Evolutionary conservation across 441 rosid species (phyloP).

Genomic region (Brassica balearica): DNA sequence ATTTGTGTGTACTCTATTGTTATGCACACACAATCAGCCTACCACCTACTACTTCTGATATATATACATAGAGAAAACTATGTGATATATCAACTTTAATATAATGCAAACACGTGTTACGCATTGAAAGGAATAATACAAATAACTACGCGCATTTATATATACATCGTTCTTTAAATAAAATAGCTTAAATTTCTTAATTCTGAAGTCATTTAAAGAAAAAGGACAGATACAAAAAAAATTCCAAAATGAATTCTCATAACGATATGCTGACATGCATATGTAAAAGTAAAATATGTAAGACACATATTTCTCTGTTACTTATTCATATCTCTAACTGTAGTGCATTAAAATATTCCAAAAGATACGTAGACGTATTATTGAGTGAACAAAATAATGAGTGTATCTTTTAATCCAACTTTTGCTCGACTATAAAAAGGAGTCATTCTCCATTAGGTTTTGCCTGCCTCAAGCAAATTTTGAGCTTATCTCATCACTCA

Average conservation of each 20-base stretch:
- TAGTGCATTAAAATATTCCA: slow-evolving; percentile 40
- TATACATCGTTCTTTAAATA: too few relatives aligned
- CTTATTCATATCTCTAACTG: slow-evolving; percentile 35
- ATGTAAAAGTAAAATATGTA: slow-evolving; percentile 26
- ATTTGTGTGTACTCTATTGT: slow-evolving; percentile 7
- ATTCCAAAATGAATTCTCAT: slow-evolving; percentile 35
- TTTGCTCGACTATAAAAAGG: slow-evolving; percentile 58
- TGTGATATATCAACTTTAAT: slow-evolving; percentile 43
- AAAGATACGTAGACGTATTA: slow-evolving; percentile 48
- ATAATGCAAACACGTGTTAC: slow-evolving; percentile 45
- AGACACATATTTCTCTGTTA: slow-evolving; percentile 22
- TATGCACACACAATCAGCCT: slow-evolving; percentile 44
- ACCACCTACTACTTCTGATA: slow-evolving; percentile 45
- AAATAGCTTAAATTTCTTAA: neutral
- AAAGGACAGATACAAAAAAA: slow-evolving; percentile 12
- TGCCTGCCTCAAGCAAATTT: slow-evolving; percentile 43
- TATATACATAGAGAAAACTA: slow-evolving; percentile 38
- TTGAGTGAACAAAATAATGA: slow-evolving; percentile 48
- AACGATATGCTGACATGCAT: slow-evolving; percentile 35
- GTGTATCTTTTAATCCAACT: slow-evolving; percentile 33
- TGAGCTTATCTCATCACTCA: slow-evolving; percentile 36
- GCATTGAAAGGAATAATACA: slow-evolving; percentile 35
- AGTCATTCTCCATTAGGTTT: slow-evolving; percentile 38
- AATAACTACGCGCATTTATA: slow-evolving; percentile 8
- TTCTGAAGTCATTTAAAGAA: neutral